Evolutionary conservation across 306 rosid species (phyloP).

Genomic region (apple (Malus domestica)): ASM211411v1 NC_041802.1:30875001-30875500

Average conservation of each 20-base stretch:
- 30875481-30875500: conserved; percentile 55
- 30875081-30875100: conserved; percentile 85
- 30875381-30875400: conserved; percentile 75
- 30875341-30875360: conserved; percentile 21
- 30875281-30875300: conserved; percentile 30
- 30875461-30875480: conserved; percentile 29
- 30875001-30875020: neutral
- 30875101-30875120: conserved; percentile 72
- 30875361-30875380: conserved; percentile 50
- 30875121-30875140: conserved; percentile 70
- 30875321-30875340: conserved; percentile 64
- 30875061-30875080: conserved; percentile 84
- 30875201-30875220: conserved; percentile 57
- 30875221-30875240: conserved; percentile 77
- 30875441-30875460: conserved; percentile 24
- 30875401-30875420: conserved; percentile 69
- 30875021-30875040: conserved; percentile 21
- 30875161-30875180: conserved; percentile 77
- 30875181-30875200: conserved; percentile 60
- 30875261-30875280: conserved; percentile 40
- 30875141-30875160: conserved; percentile 62
- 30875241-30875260: conserved; percentile 66
- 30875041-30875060: conserved; percentile 85
- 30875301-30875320: conserved; percentile 32
- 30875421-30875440: conserved; percentile 38